Evolutionary conservation across 768 basidiomycete genomes (phyloP).

Genomic region (Xanthoconium stramineum): DNA sequence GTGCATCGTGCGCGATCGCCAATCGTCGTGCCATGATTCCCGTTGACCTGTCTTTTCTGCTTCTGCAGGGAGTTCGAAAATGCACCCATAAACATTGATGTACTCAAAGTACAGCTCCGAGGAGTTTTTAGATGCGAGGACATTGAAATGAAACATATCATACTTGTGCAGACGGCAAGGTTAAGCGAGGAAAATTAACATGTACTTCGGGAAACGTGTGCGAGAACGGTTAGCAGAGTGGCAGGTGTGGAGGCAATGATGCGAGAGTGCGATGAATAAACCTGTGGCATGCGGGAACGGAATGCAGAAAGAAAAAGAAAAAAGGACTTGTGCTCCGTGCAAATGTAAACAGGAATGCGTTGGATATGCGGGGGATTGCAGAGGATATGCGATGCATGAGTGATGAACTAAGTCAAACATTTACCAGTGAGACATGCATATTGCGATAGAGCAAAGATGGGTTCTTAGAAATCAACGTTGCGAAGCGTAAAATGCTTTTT

Average conservation of each 20-base stretch:
- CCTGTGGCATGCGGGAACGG: constrained; percentile 22
- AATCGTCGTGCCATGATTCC: not conserved
- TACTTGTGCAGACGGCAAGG: constrained; percentile 16
- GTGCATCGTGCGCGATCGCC: not conserved
- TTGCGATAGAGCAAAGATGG: constrained; percentile 13
- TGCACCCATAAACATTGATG: not conserved
- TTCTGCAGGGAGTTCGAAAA: not conserved
- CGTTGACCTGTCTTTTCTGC: not conserved
- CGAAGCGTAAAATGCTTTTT: constrained; percentile 19
- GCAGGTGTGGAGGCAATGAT: constrained; percentile 11
- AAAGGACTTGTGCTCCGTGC: constrained; percentile 15
- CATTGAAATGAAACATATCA: constrained; percentile 15
- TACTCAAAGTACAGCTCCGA: not conserved
- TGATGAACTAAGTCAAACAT: constrained; percentile 10
- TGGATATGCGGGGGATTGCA: constrained; percentile 22
- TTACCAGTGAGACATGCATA: constrained; percentile 22
- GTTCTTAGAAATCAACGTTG: constrained; percentile 14
- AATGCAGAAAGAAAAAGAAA: constrained; percentile 9
- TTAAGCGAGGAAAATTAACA: constrained; percentile 18
- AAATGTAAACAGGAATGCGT: constrained; percentile 20
- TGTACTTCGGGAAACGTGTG: constrained; percentile 13
- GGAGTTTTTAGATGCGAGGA: constrained; percentile 3
- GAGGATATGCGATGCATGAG: constrained; percentile 22
- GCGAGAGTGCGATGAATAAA: constrained; percentile 17
- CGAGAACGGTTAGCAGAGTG: constrained; percentile 9